phyloP scores from a whole-genome alignment of 371 early-diverging fungal genomes.

The Homolaphlyctis polyrhiza region DNA sequence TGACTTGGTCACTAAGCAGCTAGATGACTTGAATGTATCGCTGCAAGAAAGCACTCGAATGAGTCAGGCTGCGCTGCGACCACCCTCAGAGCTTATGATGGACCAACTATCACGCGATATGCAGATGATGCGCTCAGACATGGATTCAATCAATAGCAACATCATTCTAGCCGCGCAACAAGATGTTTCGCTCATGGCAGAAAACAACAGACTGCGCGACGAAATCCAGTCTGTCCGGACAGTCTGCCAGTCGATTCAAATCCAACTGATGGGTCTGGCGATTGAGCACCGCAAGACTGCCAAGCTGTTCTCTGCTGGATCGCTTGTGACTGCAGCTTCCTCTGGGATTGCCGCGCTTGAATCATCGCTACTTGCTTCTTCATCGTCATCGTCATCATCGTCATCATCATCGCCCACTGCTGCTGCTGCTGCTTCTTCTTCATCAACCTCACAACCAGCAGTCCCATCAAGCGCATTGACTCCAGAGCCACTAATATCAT shows the following conservation, averaged over 20 bases:
- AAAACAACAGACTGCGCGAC: conserved; percentile 62
- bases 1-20: conserved; percentile 17
- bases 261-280: conserved; percentile 39
- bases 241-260: conserved; percentile 65
- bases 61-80: background rate
- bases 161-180: conserved; percentile 63
- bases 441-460: background rate
- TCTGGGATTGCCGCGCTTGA: no score
- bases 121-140: conserved; percentile 27
- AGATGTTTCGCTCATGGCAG: conserved; percentile 64
- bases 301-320: background rate
- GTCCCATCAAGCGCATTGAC: no score
- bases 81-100: conserved; percentile 20
- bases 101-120: conserved; percentile 21
- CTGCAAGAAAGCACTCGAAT: background rate
- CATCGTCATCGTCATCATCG: background rate
- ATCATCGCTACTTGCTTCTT: no score
- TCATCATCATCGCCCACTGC: conserved; percentile 1
- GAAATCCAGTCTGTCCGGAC: conserved; percentile 62
- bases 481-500: no score
- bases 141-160: conserved; percentile 55
- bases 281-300: conserved; percentile 17
- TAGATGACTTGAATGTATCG: background rate
- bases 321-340: background rate
- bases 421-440: background rate